Evolutionary conservation across 2,329 filamentous ascomycete genomes (phyloP).

Genomic region (Ophiostoma ips): DNA sequence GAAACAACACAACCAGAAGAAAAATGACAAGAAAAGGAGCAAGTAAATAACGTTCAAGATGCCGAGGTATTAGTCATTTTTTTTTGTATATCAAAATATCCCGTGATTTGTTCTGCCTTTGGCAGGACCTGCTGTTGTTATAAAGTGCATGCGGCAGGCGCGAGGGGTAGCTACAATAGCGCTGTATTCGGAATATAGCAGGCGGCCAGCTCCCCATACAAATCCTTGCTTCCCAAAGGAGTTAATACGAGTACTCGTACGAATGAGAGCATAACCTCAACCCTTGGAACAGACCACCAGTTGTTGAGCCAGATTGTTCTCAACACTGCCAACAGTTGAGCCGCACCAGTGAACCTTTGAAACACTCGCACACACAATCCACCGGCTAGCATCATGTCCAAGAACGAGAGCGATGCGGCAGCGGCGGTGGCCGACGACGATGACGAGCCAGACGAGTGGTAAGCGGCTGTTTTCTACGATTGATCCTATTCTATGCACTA

Average conservation of each 20-base stretch:
- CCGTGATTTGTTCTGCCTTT: background rate
- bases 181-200: no score
- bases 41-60: background rate
- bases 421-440: constrained; percentile 33
- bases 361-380: background rate
- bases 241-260: no score
- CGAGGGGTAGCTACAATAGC: no score
- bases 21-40: background rate
- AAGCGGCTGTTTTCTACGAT: constrained; percentile 19
- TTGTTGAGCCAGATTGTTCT: no score
- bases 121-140: background rate
- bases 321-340: background rate
- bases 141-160: no score
- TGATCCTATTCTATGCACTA: background rate
- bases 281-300: no score
- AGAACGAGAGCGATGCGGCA: constrained; percentile 32
- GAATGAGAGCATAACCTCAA: no score
- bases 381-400: constrained; percentile 33
- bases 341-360: background rate
- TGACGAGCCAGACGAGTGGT: constrained; percentile 97
- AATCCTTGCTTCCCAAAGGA: no score
- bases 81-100: no score
- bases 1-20: background rate
- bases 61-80: no score
- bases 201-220: no score